These are phyloP conservation scores for Casuarina cunninghamiana DNA, from an alignment of 306 rosid genomes.

Conservation along the genomic window DNA sequence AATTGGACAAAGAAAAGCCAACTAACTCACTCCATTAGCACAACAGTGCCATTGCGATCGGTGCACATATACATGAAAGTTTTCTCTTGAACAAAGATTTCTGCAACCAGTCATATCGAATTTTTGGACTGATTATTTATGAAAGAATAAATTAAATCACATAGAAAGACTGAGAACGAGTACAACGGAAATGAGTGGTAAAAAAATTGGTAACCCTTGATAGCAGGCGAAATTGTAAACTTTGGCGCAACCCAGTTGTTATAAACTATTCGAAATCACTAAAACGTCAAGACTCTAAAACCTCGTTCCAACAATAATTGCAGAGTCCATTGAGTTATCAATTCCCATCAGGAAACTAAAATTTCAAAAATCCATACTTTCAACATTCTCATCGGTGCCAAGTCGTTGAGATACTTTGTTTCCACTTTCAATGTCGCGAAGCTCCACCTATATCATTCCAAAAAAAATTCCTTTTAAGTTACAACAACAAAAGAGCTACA, in stretches of 20 bases:
- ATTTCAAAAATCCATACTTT: slow-evolving; percentile 55
- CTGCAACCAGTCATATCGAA: slow-evolving; percentile 48
- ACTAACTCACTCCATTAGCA: slow-evolving; percentile 75
- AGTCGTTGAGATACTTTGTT: slow-evolving; percentile 75
- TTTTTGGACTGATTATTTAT: slow-evolving; percentile 19
- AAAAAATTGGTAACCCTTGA: not conserved
- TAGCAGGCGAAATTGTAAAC: not conserved
- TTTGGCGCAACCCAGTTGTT: not conserved
- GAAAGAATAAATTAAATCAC: slow-evolving; percentile 18
- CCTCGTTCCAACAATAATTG: slow-evolving; percentile 3
- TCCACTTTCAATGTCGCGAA: slow-evolving; percentile 81
- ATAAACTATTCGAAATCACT: not conserved
- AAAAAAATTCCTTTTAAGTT: not conserved
- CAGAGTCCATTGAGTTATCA: slow-evolving; percentile 1
- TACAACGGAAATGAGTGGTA: slow-evolving; percentile 14
- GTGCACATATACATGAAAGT: slow-evolving; percentile 74
- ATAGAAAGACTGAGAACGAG: slow-evolving; percentile 7
- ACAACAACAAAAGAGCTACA: slow-evolving; percentile 1
- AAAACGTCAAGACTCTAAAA: not conserved
- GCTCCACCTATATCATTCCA: slow-evolving; percentile 64
- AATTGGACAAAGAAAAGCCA: slow-evolving; percentile 10
- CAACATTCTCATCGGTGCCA: slow-evolving; percentile 69
- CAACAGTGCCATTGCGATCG: slow-evolving; percentile 76
- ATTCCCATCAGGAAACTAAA: slow-evolving; percentile 20
- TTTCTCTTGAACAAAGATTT: slow-evolving; percentile 48